phyloP scores from a whole-genome alignment of 495 filamentous ascomycete genomes.

The Echria macrotheca region DNA sequence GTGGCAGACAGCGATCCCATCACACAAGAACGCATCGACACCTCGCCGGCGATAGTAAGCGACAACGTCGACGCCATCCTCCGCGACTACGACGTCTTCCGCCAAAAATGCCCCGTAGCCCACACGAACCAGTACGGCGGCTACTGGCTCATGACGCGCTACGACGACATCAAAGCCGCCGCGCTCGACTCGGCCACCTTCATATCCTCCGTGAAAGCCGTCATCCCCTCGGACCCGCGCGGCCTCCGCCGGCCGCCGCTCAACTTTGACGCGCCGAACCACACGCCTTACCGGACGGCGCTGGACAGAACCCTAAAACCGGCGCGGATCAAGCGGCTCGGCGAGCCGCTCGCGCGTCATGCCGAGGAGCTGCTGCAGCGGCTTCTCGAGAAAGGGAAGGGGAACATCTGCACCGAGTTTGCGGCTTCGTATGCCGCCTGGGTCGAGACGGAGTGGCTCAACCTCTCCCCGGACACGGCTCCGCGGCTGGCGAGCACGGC shows the following conservation, averaged over 20 bases:
- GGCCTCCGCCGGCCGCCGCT: conserved; percentile 9
- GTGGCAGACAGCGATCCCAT: background rate
- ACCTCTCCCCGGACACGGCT: conserved; percentile 9
- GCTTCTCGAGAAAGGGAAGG: conserved; percentile 2
- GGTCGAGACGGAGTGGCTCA: conserved; percentile 15
- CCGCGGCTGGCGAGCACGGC: conserved; percentile 12
- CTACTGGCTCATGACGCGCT: conserved; percentile 14
- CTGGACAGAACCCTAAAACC: conserved; percentile 12
- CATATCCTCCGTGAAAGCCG: conserved; percentile 11
- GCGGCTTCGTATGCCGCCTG: conserved; percentile 8
- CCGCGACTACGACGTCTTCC: conserved; percentile 11
- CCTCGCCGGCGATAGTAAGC: conserved; percentile 9
- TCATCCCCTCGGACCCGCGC: conserved; percentile 11
- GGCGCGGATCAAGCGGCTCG: conserved; percentile 4
- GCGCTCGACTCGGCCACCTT: conserved; percentile 11
- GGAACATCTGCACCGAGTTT: conserved; percentile 13
- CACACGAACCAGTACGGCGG: conserved; percentile 10
- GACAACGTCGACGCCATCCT: conserved; percentile 6
- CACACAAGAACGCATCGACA: conserved; percentile 11
- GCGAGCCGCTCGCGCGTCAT: background rate
- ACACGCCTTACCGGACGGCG: conserved; percentile 11
- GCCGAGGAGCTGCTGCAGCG: conserved; percentile 3
- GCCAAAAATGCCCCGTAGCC: conserved; percentile 8
- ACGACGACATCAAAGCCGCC: conserved; percentile 11
- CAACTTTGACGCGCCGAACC: conserved; percentile 11